These are phyloP conservation scores for Alternaria dauci DNA, from an alignment of 2,329 filamentous ascomycete species.

Conservation along the genomic window DNA sequence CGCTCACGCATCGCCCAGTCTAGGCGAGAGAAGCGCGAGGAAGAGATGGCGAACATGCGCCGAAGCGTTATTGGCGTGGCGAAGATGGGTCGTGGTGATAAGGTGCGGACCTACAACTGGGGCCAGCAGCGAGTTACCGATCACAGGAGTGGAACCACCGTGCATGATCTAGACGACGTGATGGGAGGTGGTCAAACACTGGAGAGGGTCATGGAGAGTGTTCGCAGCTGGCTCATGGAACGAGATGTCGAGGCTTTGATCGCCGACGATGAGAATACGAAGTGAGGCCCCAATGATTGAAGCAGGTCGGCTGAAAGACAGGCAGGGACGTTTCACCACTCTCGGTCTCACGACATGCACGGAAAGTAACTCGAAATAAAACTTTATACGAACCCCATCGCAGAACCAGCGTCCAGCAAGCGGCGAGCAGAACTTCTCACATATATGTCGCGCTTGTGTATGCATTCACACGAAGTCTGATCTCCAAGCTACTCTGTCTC, in stretches of 20 bases:
- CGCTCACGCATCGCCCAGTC: constrained; percentile 82
- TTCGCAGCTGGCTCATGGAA: constrained; percentile 76
- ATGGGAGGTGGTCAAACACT: constrained; percentile 76
- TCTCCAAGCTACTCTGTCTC: background rate
- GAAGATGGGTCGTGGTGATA: constrained; percentile 87
- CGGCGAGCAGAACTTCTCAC: background rate
- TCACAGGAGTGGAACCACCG: constrained; percentile 80
- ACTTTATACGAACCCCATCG: background rate
- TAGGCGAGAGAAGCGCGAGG: constrained; percentile 82
- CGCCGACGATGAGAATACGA: constrained; percentile 44
- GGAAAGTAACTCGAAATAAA: background rate
- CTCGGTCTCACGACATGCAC: background rate
- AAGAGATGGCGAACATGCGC: constrained; percentile 75
- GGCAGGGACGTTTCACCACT: background rate
- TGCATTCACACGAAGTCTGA: background rate
- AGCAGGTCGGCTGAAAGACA: background rate
- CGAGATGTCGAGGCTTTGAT: constrained; percentile 77
- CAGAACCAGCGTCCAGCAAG: background rate
- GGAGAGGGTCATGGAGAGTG: constrained; percentile 79
- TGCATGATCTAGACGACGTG: constrained; percentile 83
- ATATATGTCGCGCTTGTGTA: background rate
- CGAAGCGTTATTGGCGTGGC: constrained; percentile 81
- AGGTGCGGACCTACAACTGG: constrained; percentile 91
- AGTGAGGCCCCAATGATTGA: constrained; percentile 14
- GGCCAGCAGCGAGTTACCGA: constrained; percentile 84